Base-by-base conservation (phyloP, 2,329 filamentous ascomycete species). In the Arachnomyces sp. region DNA sequence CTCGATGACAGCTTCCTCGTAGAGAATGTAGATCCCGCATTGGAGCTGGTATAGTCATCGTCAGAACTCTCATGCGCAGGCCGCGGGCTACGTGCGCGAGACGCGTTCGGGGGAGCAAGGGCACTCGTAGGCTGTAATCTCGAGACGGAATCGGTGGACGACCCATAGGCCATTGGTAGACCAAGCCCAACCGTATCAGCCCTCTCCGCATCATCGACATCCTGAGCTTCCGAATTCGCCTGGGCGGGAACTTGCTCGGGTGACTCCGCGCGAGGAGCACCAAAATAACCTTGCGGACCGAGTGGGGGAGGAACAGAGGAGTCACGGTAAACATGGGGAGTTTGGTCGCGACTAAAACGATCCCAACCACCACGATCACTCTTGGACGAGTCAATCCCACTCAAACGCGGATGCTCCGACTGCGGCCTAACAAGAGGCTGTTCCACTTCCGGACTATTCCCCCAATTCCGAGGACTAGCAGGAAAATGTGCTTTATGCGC, bases 1-100 rank as follows among this genome's bases (percentile, higher is more conserved):
- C 82, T 81, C 12, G 77, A 76, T 1, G 89, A 94, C 36, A 88
- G 67, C 56, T 92, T 92, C 32, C 88, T 77, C n/a, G 76, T 74
- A 5, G 82, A 78, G 36, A 86, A 85, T 38, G 71, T 72, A 8
- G 73, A 76, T 9, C 70, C 67, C n/a, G 64, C 67, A 43, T 72
- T 67, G 2, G 73, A 75, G 53, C 73, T 72, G 46, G 81, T 69
- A 34, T 72, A 73, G 43, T 90, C 85, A 40, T 87, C 83, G 37
- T 77, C 74, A 1, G 77, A 81, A 18, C 77, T 79, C 41, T 83
- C 73, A 7, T 81, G 77, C 4, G 75, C 71, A n/a, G 76, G 79
- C 55, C 76, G 71, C 40, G 76, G 73, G 49, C 81, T 65, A 48
- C 59, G 62, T 15, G 60, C 53, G 39, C 64, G 59, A 3, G 67